Evolutionary conservation across 225 moss, liverwort and hornwort genomes (phyloP).

Genomic region (Anthoceros angustus): DNA sequence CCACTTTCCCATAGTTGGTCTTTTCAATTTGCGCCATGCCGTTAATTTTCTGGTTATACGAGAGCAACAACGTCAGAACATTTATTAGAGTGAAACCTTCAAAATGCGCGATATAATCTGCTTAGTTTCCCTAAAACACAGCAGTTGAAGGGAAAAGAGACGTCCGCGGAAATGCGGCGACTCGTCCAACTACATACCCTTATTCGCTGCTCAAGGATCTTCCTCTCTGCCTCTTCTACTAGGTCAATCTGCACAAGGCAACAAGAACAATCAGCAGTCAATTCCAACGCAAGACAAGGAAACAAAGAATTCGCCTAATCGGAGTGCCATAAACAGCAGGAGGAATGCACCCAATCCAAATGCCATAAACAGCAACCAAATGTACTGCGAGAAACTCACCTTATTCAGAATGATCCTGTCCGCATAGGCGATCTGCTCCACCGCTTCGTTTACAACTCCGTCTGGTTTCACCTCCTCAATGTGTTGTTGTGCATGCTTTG

Average conservation of each 20-base stretch:
- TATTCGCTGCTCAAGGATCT: constrained; percentile 38
- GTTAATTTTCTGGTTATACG: constrained; percentile 64
- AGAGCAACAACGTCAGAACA: constrained; percentile 6
- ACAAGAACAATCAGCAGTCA: background rate
- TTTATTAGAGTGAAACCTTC: background rate
- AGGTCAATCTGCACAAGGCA: constrained; percentile 53
- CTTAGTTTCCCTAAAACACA: too few relatives aligned
- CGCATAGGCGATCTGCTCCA: constrained; percentile 97
- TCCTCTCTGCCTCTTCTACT: constrained; percentile 49
- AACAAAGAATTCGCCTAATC: background rate
- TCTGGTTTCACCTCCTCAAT: constrained; percentile 96
- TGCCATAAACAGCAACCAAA: too few relatives aligned
- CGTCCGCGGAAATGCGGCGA: background rate
- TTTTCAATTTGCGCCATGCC: constrained; percentile 51
- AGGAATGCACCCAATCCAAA: background rate
- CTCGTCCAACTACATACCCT: constrained; percentile 28
- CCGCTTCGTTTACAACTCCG: constrained; percentile 89
- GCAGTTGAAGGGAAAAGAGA: too few relatives aligned
- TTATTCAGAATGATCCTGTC: constrained; percentile 97
- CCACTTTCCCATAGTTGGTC: constrained; percentile 60
- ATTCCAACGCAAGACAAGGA: background rate
- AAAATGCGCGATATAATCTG: too few relatives aligned
- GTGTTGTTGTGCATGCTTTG: constrained; percentile 76
- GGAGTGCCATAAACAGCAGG: background rate
- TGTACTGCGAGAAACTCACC: constrained; percentile 18